phyloP scores from a whole-genome alignment of 306 rosid species.

The Medicago lupulina region DNA sequence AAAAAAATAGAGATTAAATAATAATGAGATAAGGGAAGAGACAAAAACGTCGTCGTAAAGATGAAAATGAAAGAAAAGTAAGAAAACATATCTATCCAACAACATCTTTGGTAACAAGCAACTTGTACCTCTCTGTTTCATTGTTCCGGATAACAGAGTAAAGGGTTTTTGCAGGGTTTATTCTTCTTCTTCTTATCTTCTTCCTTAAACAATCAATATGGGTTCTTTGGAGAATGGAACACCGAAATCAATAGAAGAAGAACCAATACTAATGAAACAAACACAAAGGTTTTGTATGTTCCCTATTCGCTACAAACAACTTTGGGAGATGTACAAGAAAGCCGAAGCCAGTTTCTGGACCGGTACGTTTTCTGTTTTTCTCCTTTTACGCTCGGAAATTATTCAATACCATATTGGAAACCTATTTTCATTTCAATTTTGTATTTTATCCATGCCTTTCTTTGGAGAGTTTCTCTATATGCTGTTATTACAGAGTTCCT shows the following conservation, averaged over 20 bases:
- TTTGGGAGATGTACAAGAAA: slow-evolving; percentile 98
- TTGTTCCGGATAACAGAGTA: neutral
- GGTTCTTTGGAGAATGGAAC: slow-evolving; percentile 59
- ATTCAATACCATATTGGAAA: too few relatives aligned
- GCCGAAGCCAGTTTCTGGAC: slow-evolving; percentile 97
- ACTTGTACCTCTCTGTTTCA: neutral
- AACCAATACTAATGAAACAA: slow-evolving; percentile 78
- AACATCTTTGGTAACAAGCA: neutral
- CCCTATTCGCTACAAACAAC: slow-evolving; percentile 69
- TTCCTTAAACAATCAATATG: slow-evolving; percentile 44
- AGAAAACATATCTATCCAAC: slow-evolving; percentile 6
- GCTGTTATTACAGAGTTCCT: too few relatives aligned
- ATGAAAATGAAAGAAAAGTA: slow-evolving; percentile 4
- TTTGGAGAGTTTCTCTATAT: too few relatives aligned
- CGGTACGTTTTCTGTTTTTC: too few relatives aligned
- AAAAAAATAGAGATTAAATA: too few relatives aligned
- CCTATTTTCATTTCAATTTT: too few relatives aligned
- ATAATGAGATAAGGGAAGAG: neutral
- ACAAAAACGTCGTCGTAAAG: slow-evolving; percentile 25
- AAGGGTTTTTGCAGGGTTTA: slow-evolving; percentile 59
- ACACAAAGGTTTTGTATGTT: slow-evolving; percentile 87
- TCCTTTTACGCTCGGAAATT: too few relatives aligned
- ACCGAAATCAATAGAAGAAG: slow-evolving; percentile 39
- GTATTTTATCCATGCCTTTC: too few relatives aligned
- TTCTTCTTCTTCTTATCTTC: neutral